phyloP scores from a whole-genome alignment of 1,284 basidiomycete species.

The Amylostereum chailletii region DNA sequence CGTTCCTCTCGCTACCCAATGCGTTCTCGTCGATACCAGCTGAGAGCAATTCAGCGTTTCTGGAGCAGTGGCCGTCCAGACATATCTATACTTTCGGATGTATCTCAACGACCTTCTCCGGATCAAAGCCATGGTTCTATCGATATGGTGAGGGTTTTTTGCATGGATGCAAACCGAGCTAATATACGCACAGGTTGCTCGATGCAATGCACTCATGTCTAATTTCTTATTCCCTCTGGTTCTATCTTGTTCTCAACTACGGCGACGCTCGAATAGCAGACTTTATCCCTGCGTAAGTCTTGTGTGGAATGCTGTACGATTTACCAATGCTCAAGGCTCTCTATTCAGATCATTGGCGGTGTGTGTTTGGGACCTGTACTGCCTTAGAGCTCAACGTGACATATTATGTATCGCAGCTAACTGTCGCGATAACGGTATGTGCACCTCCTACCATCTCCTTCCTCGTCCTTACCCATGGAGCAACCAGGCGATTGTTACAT shows the following conservation, averaged over 20 bases:
- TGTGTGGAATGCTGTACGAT: not conserved
- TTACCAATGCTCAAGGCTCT: conserved; percentile 14
- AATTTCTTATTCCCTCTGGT: not conserved
- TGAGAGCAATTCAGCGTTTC: conserved; percentile 12
- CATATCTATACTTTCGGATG: conserved; percentile 14
- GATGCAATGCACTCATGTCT: not conserved
- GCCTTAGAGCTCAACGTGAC: not conserved
- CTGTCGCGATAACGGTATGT: conserved; percentile 35
- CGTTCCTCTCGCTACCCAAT: not conserved
- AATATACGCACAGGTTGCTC: not conserved
- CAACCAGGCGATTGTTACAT: no score
- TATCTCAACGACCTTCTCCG: conserved; percentile 12
- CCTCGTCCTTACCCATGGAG: no score
- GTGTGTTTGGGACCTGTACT: conserved; percentile 12
- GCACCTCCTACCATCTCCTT: no score
- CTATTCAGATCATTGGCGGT: conserved; percentile 32
- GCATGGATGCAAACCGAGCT: no score
- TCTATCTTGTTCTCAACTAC: not conserved
- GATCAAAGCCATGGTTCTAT: conserved; percentile 13
- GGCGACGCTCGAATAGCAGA: not conserved
- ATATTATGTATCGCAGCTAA: conserved; percentile 23
- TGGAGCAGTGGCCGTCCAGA: conserved; percentile 14
- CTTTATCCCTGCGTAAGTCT: not conserved
- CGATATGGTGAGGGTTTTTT: no score
- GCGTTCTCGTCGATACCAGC: not conserved